Percentiles rank a stretch among this genome's conserved stretches.
These are phyloP conservation scores for Alternaria rosae DNA, from an alignment of 2,329 filamentous ascomycete genomes.

Conservation along the genomic window DNA sequence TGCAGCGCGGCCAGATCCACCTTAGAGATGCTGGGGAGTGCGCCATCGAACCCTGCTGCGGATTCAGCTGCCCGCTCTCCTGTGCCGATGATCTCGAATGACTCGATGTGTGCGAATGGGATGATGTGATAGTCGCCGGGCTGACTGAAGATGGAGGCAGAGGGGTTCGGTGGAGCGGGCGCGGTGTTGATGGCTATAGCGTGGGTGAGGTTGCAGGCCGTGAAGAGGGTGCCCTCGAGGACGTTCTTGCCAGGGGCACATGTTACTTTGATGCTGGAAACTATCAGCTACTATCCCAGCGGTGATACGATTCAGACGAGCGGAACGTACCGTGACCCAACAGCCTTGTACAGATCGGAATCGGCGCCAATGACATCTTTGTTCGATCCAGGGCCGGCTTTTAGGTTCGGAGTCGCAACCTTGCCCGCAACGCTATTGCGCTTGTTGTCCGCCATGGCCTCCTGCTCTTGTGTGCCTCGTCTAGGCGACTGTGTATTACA, in stretches of 20 bases:
- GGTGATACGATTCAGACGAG: neutral
- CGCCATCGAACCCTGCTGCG: conserved; percentile 54
- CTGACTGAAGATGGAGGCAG: conserved; percentile 49
- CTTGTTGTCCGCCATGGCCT: conserved; percentile 66
- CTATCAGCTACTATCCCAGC: conserved; percentile 19
- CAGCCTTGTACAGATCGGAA: conserved; percentile 64
- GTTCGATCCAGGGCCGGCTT: conserved; percentile 51
- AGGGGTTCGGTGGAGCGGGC: conserved; percentile 53
- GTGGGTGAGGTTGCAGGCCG: conserved; percentile 67
- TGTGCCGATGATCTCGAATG: conserved; percentile 61
- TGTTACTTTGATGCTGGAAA: conserved; percentile 63
- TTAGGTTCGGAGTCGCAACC: conserved; percentile 58
- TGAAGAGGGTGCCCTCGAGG: conserved; percentile 69
- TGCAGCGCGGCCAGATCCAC: conserved; percentile 64
- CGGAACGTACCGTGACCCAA: conserved; percentile 65
- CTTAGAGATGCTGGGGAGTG: conserved; percentile 55
- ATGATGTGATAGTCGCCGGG: conserved; percentile 67
- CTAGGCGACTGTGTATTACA: conserved; percentile 48
- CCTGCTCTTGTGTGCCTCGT: conserved; percentile 55
- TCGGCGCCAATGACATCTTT: conserved; percentile 60
- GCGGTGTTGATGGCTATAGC: conserved; percentile 67
- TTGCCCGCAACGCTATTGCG: conserved; percentile 63
- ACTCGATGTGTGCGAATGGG: conserved; percentile 65
- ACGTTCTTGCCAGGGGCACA: conserved; percentile 61
- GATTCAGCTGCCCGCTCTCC: conserved; percentile 46